phyloP scores from a whole-genome alignment of 352 stramenopile genomes.

The Pelagophyceae sp. region DNA sequence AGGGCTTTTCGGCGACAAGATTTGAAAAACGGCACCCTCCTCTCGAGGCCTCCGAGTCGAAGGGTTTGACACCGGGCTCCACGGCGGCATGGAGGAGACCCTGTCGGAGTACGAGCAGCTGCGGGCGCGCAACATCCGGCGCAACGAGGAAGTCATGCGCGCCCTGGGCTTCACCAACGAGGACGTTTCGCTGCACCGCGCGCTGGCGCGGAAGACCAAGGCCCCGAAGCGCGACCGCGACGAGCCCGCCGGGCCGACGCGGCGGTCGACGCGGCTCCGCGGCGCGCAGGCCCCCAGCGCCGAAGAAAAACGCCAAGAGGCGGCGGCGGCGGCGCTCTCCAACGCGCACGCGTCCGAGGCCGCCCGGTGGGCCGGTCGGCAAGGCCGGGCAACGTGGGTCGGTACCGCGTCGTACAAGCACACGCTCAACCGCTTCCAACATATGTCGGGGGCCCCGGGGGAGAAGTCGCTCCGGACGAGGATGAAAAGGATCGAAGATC shows the following conservation, averaged over 20 bases:
- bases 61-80: too few species aligned
- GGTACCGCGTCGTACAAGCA: conserved; percentile 5
- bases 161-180: background rate
- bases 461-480: background rate
- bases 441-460: too few species aligned
- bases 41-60: too few species aligned
- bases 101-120: conserved; percentile 13
- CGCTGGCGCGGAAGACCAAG: background rate
- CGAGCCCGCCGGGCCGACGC: background rate
- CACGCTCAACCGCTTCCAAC: conserved; percentile 3
- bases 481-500: background rate
- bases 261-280: background rate
- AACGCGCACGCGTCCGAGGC: background rate
- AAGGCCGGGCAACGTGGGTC: background rate
- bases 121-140: background rate
- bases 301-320: background rate
- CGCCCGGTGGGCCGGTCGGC: background rate
- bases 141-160: conserved; percentile 4
- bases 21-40: too few species aligned
- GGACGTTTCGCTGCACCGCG: conserved; percentile 3
- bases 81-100: background rate
- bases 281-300: too few species aligned
- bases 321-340: background rate
- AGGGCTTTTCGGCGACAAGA: too few species aligned
- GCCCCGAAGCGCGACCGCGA: background rate